phyloP scores from a whole-genome alignment of 306 rosid species.

The Ammopiptanthus mongolicus region DNA sequence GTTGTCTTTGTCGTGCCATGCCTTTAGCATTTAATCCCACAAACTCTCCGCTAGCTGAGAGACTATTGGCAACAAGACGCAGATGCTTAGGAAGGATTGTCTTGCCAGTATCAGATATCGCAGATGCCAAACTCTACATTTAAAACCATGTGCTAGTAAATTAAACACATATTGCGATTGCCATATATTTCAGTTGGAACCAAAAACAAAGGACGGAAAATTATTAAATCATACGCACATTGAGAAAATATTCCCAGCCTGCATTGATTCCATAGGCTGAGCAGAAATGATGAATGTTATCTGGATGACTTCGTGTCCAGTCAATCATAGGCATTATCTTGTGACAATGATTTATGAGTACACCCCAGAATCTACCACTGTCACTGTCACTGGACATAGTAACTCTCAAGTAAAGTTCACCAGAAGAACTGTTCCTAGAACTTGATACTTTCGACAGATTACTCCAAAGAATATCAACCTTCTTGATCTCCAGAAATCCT shows the following conservation, averaged over 20 bases:
- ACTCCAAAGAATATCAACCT: slow-evolving; percentile 78
- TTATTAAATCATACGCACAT: slow-evolving; percentile 38
- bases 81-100: slow-evolving; percentile 72
- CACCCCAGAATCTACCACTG: slow-evolving; percentile 55
- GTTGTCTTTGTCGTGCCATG: slow-evolving; percentile 55
- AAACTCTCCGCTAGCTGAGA: slow-evolving; percentile 82
- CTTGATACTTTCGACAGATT: slow-evolving; percentile 47
- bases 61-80: slow-evolving; percentile 61
- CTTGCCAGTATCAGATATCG: slow-evolving; percentile 77
- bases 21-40: slow-evolving; percentile 85
- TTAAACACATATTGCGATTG: slow-evolving; percentile 7
- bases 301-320: slow-evolving; percentile 96
- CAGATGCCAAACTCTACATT: slow-evolving; percentile 66
- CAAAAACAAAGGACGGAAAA: neutral
- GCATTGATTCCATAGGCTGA: slow-evolving; percentile 72
- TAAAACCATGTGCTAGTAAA: slow-evolving; percentile 19
- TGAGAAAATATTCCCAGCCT: slow-evolving; percentile 69
- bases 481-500: slow-evolving; percentile 76
- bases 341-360: slow-evolving; percentile 53
- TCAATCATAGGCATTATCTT: slow-evolving; percentile 71
- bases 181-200: slow-evolving; percentile 13
- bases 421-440: slow-evolving; percentile 33
- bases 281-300: slow-evolving; percentile 60
- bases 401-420: slow-evolving; percentile 81
- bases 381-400: slow-evolving; percentile 46